Evolutionary conservation across 1,139 yeast genomes (phyloP), one percentile per base, ranked within the genome.

Genomic region (Tardiomyces digboiensis): DNA sequence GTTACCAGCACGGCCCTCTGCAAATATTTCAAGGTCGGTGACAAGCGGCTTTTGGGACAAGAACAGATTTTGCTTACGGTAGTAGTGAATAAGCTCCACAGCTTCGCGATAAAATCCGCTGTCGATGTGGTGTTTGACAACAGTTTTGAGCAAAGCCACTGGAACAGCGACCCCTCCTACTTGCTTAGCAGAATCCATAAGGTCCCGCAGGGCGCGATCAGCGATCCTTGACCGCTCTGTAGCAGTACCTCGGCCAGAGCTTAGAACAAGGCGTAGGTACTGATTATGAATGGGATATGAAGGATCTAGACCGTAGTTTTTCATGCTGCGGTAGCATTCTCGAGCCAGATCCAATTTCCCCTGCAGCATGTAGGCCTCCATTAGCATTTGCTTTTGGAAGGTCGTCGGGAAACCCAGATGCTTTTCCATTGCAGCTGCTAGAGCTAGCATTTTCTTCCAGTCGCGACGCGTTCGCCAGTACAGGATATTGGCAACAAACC

Each of bases 141-240:
- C 48, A 2, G 52, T 52, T 38, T 50, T 45, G 13, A 52, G 19
- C n/a, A 47, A 46, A 2, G 41, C 29, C 13, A 45, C 44, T 1
- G 56, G 53, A 5, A 50, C 39, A 14, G 36, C 42, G 2, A 45
- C 46, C 5, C 21, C 20, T 2, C 47, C 44, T 41, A 50, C 55
- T 29, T 48, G 51, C 14, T 39, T 44, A 5, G 49, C 49, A 10
- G 42, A 40, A 2, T 36, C 21, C 7, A 51, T 26, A 19, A 51
- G 42, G 7, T 36, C 40, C 33, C 42, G 26, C 2, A 44, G 47
- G n/a, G 45, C 42, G 2, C 19, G 36, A 18, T 38, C 23, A 8
- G 53, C 51, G 8, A 29, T 19, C 13, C 37, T 12, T 3, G 42
- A 36, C 8, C 44, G 38, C 22, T 36, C 40, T 2, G 18, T 3